phyloP scores from a whole-genome alignment of 192 early-diverging fungal genomes.

The Funneliformis geosporum region DNA sequence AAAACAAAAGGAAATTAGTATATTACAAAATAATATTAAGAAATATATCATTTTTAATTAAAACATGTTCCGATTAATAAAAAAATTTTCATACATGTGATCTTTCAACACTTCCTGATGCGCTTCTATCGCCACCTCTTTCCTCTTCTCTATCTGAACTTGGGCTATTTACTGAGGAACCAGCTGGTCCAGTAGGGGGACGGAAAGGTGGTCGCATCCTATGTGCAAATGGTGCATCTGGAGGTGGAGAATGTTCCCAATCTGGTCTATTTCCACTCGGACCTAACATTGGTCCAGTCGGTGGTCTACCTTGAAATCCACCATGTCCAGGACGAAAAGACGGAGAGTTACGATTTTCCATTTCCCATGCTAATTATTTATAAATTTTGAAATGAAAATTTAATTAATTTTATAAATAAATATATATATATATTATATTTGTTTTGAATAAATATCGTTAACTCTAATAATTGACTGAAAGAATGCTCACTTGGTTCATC shows the following conservation, averaged over 20 bases:
- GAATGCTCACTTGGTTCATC: slow-evolving; percentile 13
- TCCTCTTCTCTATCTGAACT: slow-evolving; percentile 26
- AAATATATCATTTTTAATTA: neutral
- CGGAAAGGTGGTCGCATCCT: slow-evolving; percentile 19
- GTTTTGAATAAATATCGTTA: neutral
- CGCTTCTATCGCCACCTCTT: slow-evolving; percentile 2
- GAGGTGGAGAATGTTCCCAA: slow-evolving; percentile 32
- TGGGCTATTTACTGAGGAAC: slow-evolving; percentile 25
- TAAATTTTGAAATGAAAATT: neutral
- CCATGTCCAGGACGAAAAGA: slow-evolving; percentile 9
- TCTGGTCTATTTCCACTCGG: neutral
- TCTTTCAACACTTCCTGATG: slow-evolving; percentile 14
- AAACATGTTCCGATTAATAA: neutral
- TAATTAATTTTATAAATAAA: neutral
- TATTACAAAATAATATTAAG: neutral
- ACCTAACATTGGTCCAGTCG: slow-evolving; percentile 31
- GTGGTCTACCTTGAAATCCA: slow-evolving; percentile 18
- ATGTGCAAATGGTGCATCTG: slow-evolving; percentile 30
- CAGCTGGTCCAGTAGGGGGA: neutral
- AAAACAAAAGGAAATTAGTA: neutral
- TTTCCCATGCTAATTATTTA: slow-evolving; percentile 24
- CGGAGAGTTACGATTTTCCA: slow-evolving; percentile 24
- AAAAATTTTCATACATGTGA: slow-evolving; percentile 7
- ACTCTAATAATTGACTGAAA: neutral
- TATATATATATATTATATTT: too few species aligned